Evolutionary conservation across 805 yeast species (phyloP).

Genomic region (Kuraishia piskuri): DNA sequence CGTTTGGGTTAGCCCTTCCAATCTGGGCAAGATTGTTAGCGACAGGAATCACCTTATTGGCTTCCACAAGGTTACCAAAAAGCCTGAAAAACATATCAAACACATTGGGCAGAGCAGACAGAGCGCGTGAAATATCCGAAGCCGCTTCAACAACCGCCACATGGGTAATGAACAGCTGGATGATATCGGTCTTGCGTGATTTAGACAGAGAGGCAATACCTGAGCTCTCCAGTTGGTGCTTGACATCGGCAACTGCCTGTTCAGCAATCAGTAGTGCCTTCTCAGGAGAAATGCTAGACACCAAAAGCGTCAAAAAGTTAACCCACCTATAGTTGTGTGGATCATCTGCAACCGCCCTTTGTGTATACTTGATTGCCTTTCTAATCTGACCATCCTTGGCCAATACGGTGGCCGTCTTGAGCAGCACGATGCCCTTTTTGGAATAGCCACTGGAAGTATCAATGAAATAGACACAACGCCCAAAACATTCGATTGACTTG

Average conservation of each 20-base stretch:
- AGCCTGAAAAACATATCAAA: conserved; percentile 49
- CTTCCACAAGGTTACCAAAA: conserved; percentile 24
- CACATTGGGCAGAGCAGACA: conserved; percentile 59
- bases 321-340: conserved; percentile 38
- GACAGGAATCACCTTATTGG: not conserved
- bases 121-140: conserved; percentile 47
- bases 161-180: conserved; percentile 70
- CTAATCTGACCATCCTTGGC: not conserved
- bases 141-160: conserved; percentile 58
- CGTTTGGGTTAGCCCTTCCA: conserved; percentile 17
- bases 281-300: conserved; percentile 51
- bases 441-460: not conserved
- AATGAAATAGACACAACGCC: not conserved
- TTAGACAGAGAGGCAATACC: conserved; percentile 11
- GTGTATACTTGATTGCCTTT: not conserved
- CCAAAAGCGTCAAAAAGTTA: conserved; percentile 58
- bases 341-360: not conserved
- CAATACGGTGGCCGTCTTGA: not conserved
- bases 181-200: conserved; percentile 34
- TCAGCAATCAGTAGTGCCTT: conserved; percentile 30
- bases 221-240: not conserved
- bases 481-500: not conserved
- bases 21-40: conserved; percentile 3
- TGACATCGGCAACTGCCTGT: not conserved
- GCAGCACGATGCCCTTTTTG: not conserved